Conservation (phyloP, 1,284 basidiomycete species). For the Cryptococcus sp. region DNA sequence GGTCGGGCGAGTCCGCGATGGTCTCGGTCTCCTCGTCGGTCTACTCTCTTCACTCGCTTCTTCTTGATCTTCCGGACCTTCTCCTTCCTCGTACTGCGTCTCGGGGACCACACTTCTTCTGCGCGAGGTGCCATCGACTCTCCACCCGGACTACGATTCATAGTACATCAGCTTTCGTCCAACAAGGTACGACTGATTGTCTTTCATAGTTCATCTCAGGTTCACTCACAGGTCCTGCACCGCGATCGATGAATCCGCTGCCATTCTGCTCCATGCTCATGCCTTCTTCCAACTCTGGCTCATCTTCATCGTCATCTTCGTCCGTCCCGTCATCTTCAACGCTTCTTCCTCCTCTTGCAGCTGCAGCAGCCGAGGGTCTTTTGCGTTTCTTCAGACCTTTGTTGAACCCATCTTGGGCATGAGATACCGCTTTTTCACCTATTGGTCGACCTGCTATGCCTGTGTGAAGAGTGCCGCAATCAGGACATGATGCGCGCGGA, state of each 20-base stretch:
- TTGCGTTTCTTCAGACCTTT: slow-evolving; percentile 14
- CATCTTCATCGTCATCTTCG: slow-evolving; percentile 4
- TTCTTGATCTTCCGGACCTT: slow-evolving; percentile 8
- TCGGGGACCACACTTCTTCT: slow-evolving; percentile 17
- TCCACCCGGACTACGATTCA: slow-evolving; percentile 12
- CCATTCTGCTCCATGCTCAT: slow-evolving; percentile 5
- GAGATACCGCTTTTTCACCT: slow-evolving; percentile 42
- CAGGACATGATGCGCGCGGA: slow-evolving; percentile 29
- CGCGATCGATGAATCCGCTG: slow-evolving; percentile 9
- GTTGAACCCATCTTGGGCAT: slow-evolving; percentile 32
- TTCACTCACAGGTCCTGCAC: slow-evolving; percentile 15
- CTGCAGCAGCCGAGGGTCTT: slow-evolving; percentile 2
- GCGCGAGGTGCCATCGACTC: slow-evolving; percentile 6
- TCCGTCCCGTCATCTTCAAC: slow-evolving; percentile 19
- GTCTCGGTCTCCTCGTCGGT: too few relatives aligned
- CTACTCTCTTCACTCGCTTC: slow-evolving; percentile 7
- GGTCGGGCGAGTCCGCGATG: too few relatives aligned
- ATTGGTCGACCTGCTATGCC: slow-evolving; percentile 22
- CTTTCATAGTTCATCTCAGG: neutral
- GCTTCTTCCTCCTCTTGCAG: slow-evolving; percentile 16
- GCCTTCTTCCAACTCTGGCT: slow-evolving; percentile 7
- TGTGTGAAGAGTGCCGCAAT: slow-evolving; percentile 27
- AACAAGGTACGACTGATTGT: neutral
- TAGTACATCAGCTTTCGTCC: neutral
- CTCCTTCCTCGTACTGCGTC: slow-evolving; percentile 20